Conservation (phyloP, 805 yeast species). For the Maudiozyma pseudohumilis region DNA sequence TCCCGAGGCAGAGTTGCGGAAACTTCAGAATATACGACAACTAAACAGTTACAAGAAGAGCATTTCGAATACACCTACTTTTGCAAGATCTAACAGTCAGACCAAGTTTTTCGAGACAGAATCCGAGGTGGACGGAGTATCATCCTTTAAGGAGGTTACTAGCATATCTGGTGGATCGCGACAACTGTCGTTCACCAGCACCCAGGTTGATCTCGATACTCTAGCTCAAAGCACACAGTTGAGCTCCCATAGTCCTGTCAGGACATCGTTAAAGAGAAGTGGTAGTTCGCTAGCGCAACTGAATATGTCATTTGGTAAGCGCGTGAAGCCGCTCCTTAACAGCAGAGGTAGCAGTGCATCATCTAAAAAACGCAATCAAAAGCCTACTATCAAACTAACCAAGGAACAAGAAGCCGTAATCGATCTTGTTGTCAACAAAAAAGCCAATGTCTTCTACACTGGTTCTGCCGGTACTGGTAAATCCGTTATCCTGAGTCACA, state of each 20-base stretch:
- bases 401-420: slow-evolving; percentile 46
- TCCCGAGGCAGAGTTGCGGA: slow-evolving; percentile 17
- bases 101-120: slow-evolving; percentile 2
- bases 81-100: slow-evolving; percentile 8
- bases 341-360: background rate
- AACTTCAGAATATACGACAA: slow-evolving; percentile 13
- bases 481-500: slow-evolving; percentile 53
- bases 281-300: slow-evolving; percentile 14
- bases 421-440: slow-evolving; percentile 40
- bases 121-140: slow-evolving; percentile 2
- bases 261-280: slow-evolving; percentile 11
- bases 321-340: slow-evolving; percentile 10
- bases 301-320: slow-evolving; percentile 12
- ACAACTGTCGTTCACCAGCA: slow-evolving; percentile 14
- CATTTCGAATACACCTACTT: slow-evolving; percentile 7
- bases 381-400: slow-evolving; percentile 19
- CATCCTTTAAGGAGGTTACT: slow-evolving; percentile 6
- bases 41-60: slow-evolving; percentile 20
- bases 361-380: background rate
- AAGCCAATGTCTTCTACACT: slow-evolving; percentile 56
- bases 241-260: background rate
- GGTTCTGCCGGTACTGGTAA: slow-evolving; percentile 90
- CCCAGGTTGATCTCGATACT: slow-evolving; percentile 1
- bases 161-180: slow-evolving; percentile 8
- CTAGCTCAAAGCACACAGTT: background rate